Evolutionary conservation across 2,329 filamentous ascomycete genomes (phyloP).

Genomic region (Fusarium sp.): DNA sequence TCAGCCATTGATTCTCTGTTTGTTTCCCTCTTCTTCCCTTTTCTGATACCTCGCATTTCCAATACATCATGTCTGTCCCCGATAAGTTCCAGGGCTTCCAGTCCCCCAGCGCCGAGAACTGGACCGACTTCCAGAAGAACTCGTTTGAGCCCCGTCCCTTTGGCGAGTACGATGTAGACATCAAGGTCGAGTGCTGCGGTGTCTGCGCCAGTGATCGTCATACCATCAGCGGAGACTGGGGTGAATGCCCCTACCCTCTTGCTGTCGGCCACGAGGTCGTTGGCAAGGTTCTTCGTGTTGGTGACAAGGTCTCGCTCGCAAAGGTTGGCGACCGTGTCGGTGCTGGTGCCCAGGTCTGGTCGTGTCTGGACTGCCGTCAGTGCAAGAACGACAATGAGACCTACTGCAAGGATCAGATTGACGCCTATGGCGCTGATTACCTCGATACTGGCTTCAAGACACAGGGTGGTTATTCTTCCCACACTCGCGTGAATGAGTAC

Average conservation of each 20-base stretch:
- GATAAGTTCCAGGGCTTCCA: constrained; percentile 74
- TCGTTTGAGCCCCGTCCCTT: constrained; percentile 88
- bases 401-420: constrained; percentile 57
- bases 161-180: constrained; percentile 87
- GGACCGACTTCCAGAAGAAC: constrained; percentile 75
- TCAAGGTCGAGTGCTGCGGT: constrained; percentile 87
- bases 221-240: constrained; percentile 78
- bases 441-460: constrained; percentile 66
- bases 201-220: constrained; percentile 81
- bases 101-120: constrained; percentile 66
- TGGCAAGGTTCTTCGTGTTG: constrained; percentile 76
- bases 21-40: constrained; percentile 17
- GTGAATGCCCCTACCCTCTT: constrained; percentile 71
- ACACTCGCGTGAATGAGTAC: constrained; percentile 54
- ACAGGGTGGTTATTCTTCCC: constrained; percentile 68
- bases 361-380: constrained; percentile 62
- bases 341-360: constrained; percentile 68
- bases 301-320: constrained; percentile 62
- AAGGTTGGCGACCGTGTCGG: constrained; percentile 71
- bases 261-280: constrained; percentile 81
- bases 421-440: constrained; percentile 66
- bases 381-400: constrained; percentile 59
- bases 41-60: not conserved
- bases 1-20: constrained; percentile 20
- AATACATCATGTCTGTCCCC: constrained; percentile 64